Evolutionary conservation across 2,329 filamentous ascomycete species (phyloP), one percentile per base, ranked within the genome.

Genomic region (Niveomyces coronatus): DNA sequence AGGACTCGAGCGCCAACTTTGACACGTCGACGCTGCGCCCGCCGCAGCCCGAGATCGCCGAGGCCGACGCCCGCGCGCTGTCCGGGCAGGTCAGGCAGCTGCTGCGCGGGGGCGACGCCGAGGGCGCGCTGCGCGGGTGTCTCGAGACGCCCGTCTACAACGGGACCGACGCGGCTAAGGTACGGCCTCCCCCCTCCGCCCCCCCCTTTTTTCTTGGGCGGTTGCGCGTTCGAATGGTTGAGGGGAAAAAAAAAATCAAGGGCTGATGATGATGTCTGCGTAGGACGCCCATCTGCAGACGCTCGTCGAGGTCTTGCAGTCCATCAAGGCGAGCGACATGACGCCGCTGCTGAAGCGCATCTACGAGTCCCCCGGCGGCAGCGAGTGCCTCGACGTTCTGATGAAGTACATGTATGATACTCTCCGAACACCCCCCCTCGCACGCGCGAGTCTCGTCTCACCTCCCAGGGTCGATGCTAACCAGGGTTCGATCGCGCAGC

Each of bases 301-400:
- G 15, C 83, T 98, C 28, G 78, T 86, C 44, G 91, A 98, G 64
- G 88, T 96, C 42, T 70, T 98, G 47, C 88, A 94, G 62, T 91
- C 86, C 15, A 96, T 96, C 64, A 88, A 94, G 59, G 87, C 91
- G 55, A 84, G 84, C 51, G 91, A 98, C 51, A 96, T 96, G 85
- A 86, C 80, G 46, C 83, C 85, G 11, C 78, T 96, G 53, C 68
- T 98, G 49, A 78, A 81, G 62, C 76, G 79, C 41, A 82, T 96
- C 53, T 87, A 91, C 64, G 68, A 67, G 43, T 78, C 80, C 9
- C 76, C 83, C 35, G 84, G 84, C 44, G 91, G 91, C 19, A 77
- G 76, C 44, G 91, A 96, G 63, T 73, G 84, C 44, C 67, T 94
- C 49, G 91, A 98, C 60, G 86, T 89, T 36, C 67, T 98, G 59